phyloP scores from a whole-genome alignment of 2,329 filamentous ascomycete genomes.

The Magnaporthiopsis incrustans region DNA sequence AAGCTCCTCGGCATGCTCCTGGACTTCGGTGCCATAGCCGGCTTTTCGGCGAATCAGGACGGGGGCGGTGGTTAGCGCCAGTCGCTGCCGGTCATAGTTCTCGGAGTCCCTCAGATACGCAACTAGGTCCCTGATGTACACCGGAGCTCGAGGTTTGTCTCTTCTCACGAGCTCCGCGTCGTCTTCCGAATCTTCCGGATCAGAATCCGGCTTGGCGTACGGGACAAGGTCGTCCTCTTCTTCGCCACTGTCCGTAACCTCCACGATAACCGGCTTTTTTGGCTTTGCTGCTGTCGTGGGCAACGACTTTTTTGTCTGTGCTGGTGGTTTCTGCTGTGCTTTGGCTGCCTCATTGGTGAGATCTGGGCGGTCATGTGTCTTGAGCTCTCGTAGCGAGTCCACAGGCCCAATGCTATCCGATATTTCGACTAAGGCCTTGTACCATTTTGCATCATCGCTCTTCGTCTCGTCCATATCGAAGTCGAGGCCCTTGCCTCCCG shows the following conservation, averaged over 20 bases:
- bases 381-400: constrained; percentile 32
- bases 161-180: constrained; percentile 81
- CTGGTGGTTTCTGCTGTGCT: constrained; percentile 11
- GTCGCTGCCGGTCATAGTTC: constrained; percentile 73
- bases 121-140: constrained; percentile 85
- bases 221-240: constrained; percentile 63
- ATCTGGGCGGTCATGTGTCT: constrained; percentile 9
- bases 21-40: constrained; percentile 80
- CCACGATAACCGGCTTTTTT: constrained; percentile 47
- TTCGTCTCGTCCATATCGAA: constrained; percentile 79
- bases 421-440: constrained; percentile 56
- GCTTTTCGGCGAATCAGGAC: constrained; percentile 80
- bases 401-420: constrained; percentile 56
- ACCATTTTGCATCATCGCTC: constrained; percentile 65
- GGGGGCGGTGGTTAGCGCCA: constrained; percentile 71
- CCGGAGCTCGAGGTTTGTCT: constrained; percentile 74
- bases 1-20: constrained; percentile 74
- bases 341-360: constrained; percentile 8
- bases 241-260: constrained; percentile 51
- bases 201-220: constrained; percentile 80
- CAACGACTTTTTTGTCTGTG: constrained; percentile 15
- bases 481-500: constrained; percentile 64
- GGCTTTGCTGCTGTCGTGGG: constrained; percentile 21
- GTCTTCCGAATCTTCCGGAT: constrained; percentile 85
- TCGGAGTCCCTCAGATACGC: constrained; percentile 71